These are phyloP conservation scores for Dorcoceras hygrometricum DNA, from an alignment of 257 asterid species.

Conservation along the genomic window DNA sequence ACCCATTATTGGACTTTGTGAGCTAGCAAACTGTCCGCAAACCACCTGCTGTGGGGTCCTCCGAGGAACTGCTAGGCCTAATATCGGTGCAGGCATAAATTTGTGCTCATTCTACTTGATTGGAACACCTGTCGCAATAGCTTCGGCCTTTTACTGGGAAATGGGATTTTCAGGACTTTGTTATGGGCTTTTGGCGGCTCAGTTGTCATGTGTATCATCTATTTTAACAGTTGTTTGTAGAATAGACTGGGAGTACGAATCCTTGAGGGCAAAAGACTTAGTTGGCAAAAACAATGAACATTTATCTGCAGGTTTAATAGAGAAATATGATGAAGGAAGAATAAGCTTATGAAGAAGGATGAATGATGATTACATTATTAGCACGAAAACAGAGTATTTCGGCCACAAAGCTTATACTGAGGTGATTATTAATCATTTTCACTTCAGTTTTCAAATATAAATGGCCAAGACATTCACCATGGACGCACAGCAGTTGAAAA, in stretches of 20 bases:
- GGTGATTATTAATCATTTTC: conserved; percentile 20
- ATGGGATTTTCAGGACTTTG: conserved; percentile 80
- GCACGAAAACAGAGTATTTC: conserved; percentile 16
- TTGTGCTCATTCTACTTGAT: conserved; percentile 77
- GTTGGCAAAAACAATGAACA: conserved; percentile 49
- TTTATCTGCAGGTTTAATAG: conserved; percentile 38
- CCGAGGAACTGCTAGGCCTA: conserved; percentile 83
- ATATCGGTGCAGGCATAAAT: conserved; percentile 70
- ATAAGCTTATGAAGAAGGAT: conserved; percentile 27
- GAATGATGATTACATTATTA: not conserved
- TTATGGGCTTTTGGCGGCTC: conserved; percentile 91
- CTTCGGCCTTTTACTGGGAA: conserved; percentile 61
- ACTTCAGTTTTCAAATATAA: conserved; percentile 10
- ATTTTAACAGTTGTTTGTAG: conserved; percentile 55
- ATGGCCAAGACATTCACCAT: conserved; percentile 6
- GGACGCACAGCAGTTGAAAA: not conserved
- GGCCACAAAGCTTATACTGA: not conserved
- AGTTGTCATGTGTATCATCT: conserved; percentile 66
- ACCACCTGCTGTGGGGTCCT: conserved; percentile 91
- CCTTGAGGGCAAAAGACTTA: conserved; percentile 63
- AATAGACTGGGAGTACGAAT: conserved; percentile 81
- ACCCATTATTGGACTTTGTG: conserved; percentile 90
- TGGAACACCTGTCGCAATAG: conserved; percentile 86
- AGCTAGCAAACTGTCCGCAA: conserved; percentile 92
- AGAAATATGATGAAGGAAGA: conserved; percentile 48